Base-by-base conservation (phyloP, 139 green algal species). In the Chlamydomonas sp. region DNA sequence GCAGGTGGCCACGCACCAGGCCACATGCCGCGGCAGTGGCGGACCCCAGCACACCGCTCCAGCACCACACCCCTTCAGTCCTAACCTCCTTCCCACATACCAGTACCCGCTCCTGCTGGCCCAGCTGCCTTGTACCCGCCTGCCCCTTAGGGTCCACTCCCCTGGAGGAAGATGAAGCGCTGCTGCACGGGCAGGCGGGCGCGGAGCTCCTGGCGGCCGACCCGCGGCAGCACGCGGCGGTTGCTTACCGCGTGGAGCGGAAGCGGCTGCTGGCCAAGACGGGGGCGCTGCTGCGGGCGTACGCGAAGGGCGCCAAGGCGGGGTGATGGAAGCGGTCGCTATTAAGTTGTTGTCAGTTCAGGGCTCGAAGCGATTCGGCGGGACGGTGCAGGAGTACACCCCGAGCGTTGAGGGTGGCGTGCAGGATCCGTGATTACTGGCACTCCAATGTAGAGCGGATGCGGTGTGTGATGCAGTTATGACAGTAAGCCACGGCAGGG, bases 191-290 rank as follows among this genome's bases (percentile, higher is more conserved):
- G 4, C 69, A 20, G 67, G 74, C 31, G 62, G 77, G 84, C n/a
- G 20, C 18, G 59, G 15, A 62, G 74, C 60, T 72, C 20, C 7
- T 4, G 2, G 12, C 15, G 60, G 73, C 72, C 4, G 83, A 92
- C 61, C 49, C 58, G 10, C 73, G 90, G 10, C 66, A 77, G 63
- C 83, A 71, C 4, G 91, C 91, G 16, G 91, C 82, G 4, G 64
- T 94, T 15, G 16, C 63, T 58, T 94, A 94, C 75, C 80, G 91
- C 5, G 7, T 93, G 31, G 79, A 92, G 74, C 87, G 86, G 3
- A 90, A 92, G 79, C 73, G 78, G 69, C 58, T 94, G 79, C 73
- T 94, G 0, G 68, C 7, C n/a, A 83, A 78, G 49, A 63, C 49
- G 67, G 61, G 14, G 3, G 31, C 61, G 73, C 67, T 93, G 75